Percentiles rank a stretch among this genome's conserved stretches.
Conservation (phyloP, 2,329 filamentous ascomycete genomes). For the Catunica adiposa region DNA sequence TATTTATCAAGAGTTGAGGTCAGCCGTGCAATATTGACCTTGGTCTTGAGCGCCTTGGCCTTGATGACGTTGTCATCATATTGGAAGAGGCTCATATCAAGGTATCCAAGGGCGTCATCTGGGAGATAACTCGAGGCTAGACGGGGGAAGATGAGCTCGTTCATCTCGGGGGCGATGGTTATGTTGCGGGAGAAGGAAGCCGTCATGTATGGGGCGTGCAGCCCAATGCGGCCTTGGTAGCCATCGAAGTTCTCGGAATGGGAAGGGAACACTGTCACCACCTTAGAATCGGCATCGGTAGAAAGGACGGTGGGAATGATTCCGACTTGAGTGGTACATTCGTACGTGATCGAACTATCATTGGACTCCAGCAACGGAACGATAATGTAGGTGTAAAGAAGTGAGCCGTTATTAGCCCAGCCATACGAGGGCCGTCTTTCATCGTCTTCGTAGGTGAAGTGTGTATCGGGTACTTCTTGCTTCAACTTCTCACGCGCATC, state of each 20-base stretch:
- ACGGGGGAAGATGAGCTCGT: not conserved
- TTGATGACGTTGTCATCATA: not conserved
- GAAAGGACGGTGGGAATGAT: not conserved
- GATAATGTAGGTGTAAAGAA: not conserved
- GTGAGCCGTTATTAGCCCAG: not conserved
- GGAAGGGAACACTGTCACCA: not conserved
- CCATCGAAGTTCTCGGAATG: not conserved
- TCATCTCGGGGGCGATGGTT: not conserved
- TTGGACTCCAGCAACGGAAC: not conserved
- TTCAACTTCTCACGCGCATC: too few species aligned
- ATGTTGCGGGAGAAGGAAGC: not conserved
- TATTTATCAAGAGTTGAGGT: not conserved
- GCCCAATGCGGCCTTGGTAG: not conserved
- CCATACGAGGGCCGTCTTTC: not conserved
- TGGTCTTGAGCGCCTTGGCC: not conserved
- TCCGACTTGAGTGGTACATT: not conserved
- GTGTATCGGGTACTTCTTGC: too few species aligned
- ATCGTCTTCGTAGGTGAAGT: not conserved
- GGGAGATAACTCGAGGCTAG: not conserved
- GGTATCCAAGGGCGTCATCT: not conserved
- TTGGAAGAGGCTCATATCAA: not conserved
- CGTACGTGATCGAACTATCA: not conserved
- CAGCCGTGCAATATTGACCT: not conserved
- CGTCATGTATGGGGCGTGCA: not conserved
- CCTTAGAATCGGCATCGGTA: not conserved